Evolutionary conservation across 148 eudicot species (phyloP), one percentile per base, ranked within the genome.

Genomic region (Rhododendron vialii): DNA sequence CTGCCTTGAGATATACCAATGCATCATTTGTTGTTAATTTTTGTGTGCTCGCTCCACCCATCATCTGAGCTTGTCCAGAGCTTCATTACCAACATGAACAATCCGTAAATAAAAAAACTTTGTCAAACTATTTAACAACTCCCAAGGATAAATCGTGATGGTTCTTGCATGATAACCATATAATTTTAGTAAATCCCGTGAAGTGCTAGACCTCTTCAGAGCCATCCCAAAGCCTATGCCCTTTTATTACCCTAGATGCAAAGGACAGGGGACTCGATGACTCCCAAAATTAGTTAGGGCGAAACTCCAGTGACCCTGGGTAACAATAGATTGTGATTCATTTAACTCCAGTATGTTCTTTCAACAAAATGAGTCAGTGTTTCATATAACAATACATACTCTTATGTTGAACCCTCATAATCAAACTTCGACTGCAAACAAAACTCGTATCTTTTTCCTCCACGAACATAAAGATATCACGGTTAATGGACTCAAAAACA

Each of bases 1-100:
- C 95, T 41, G 86, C 82, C 86, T 90, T 91, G 48, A 94, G 92
- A 90, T 94, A 94, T n/a, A 90, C 41, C 85, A 94, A 82, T 80
- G 95, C 96, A 88, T 92, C 95, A 85, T 84, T 90, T 26, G 93
- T 91, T 20, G 95, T 92, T 78, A 94, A 86, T 86, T 84, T 90
- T 81, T 88, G 93, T 14, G 88, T 57, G 86, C 90, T 90, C 55
- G 90, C 88, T 85, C 89, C 92, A 57, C 86, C 87, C 65, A 84
- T 88, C 86, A 87, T 89, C 71, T 89, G 92, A 77, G 88, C 85
- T 86, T 91, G 93, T 87, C 92, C 91, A 67, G 95, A 86, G 73
- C 94, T 94, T 84, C 90, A 84, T 81, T 71, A 69, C 80, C 83
- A 79, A 78, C 11, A 88, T 83, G 36, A 61, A 33, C 28, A 67